Evolutionary conservation across 768 basidiomycete species (phyloP).

Genomic region (Lanmaoa rubissima): DNA sequence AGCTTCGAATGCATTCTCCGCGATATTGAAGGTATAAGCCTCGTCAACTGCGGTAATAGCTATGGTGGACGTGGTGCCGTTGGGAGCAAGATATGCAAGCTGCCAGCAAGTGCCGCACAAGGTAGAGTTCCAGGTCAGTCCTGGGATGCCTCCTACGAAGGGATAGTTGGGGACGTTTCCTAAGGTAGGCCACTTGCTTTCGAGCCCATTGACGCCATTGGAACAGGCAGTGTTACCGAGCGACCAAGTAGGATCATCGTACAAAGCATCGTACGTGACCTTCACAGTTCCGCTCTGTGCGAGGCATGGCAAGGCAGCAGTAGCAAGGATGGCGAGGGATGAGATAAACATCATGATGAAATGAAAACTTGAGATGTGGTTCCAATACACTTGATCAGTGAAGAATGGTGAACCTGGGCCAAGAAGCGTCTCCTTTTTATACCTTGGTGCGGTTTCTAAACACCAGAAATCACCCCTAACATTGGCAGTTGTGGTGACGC

Average conservation of each 20-base stretch:
- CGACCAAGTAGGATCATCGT: neutral
- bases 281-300: neutral
- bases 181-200: constrained; percentile 33
- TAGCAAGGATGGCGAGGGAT: neutral
- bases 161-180: constrained; percentile 30
- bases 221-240: constrained; percentile 22
- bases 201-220: constrained; percentile 25
- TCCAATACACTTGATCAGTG: neutral
- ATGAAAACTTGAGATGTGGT: neutral
- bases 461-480: neutral
- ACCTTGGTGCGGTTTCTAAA: neutral
- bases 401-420: neutral
- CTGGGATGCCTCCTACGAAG: constrained; percentile 30
- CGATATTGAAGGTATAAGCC: neutral
- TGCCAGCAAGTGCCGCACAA: constrained; percentile 61
- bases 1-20: neutral
- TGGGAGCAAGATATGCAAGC: neutral
- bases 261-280: neutral
- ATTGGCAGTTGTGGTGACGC: neutral
- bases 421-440: neutral
- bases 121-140: constrained; percentile 42
- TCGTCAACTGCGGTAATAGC: neutral
- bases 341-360: neutral
- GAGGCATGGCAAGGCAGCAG: neutral
- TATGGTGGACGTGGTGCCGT: neutral